Conservation (phyloP, 345 rosid genomes). For the Rhizophora apiculata region DNA sequence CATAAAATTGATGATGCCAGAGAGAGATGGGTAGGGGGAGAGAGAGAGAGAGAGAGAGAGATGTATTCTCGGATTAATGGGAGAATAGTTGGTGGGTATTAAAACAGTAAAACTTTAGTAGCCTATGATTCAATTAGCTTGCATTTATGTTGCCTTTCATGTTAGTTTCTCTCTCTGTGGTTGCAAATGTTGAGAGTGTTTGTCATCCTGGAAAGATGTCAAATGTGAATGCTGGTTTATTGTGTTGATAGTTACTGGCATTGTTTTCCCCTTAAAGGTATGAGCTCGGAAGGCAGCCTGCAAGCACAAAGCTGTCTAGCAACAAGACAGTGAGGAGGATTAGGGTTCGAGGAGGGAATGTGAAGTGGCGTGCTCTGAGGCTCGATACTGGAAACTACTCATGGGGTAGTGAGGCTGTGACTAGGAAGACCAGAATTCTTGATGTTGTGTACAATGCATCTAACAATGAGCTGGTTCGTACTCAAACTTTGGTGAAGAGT, state of each 20-base stretch:
- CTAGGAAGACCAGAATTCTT: conserved; percentile 77
- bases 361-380: conserved; percentile 85
- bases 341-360: conserved; percentile 79
- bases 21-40: no score
- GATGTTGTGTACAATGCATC: conserved; percentile 90
- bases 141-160: no score
- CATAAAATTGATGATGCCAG: no score
- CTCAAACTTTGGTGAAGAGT: conserved; percentile 74
- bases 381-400: conserved; percentile 85
- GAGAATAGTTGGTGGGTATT: no score
- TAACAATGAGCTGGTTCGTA: conserved; percentile 82
- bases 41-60: no score
- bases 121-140: no score
- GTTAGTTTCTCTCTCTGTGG: no score
- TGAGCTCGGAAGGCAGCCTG: conserved; percentile 86
- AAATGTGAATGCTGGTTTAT: no score
- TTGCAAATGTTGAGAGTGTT: no score
- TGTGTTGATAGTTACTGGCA: neutral
- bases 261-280: conserved; percentile 40
- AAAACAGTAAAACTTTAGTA: no score
- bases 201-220: no score
- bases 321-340: conserved; percentile 85
- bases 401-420: conserved; percentile 86
- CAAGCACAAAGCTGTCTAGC: conserved; percentile 76
- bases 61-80: no score